phyloP scores from a whole-genome alignment of 768 basidiomycete species.

The Rhodosporidiobolus odoratus region DNA sequence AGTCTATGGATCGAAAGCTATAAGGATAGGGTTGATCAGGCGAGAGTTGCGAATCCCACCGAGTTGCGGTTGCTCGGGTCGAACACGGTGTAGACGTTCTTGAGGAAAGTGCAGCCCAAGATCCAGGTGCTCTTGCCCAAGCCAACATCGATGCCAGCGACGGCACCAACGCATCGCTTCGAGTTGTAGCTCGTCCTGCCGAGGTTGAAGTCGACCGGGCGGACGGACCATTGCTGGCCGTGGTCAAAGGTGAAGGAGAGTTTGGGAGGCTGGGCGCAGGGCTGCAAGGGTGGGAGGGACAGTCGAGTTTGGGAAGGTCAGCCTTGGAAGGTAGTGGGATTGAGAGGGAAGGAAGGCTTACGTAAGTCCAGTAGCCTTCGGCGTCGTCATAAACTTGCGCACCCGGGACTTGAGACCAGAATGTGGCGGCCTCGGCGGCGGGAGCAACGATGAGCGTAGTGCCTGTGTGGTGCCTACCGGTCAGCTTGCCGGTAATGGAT shows the following conservation, averaged over 20 bases:
- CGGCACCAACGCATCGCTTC: conserved; percentile 12
- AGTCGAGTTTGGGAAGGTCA: not conserved
- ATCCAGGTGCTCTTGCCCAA: conserved; percentile 18
- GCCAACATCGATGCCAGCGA: conserved; percentile 18
- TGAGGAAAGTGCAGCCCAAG: conserved; percentile 17
- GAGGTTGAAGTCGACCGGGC: conserved; percentile 21
- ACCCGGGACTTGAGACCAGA: conserved; percentile 17
- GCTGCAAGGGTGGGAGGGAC: not conserved
- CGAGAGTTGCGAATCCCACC: conserved; percentile 16
- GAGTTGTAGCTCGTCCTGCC: conserved; percentile 8
- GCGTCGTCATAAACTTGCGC: conserved; percentile 12
- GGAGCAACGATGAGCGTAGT: conserved; percentile 19
- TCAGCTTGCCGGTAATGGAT: not conserved
- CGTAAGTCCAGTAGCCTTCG: conserved; percentile 25
- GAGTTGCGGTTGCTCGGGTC: conserved; percentile 9
- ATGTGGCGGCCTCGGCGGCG: conserved; percentile 6
- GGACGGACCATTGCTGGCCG: conserved; percentile 12
- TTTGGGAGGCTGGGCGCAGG: conserved; percentile 5
- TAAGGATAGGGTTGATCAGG: not conserved
- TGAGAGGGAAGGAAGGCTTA: not conserved
- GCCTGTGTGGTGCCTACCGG: not conserved
- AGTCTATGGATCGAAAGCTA: not conserved
- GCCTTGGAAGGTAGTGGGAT: not conserved
- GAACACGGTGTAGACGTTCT: conserved; percentile 22
- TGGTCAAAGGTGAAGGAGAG: conserved; percentile 22